Base-by-base conservation (phyloP, 2,329 filamentous ascomycete species). In the Aschersonia sp. region DNA sequence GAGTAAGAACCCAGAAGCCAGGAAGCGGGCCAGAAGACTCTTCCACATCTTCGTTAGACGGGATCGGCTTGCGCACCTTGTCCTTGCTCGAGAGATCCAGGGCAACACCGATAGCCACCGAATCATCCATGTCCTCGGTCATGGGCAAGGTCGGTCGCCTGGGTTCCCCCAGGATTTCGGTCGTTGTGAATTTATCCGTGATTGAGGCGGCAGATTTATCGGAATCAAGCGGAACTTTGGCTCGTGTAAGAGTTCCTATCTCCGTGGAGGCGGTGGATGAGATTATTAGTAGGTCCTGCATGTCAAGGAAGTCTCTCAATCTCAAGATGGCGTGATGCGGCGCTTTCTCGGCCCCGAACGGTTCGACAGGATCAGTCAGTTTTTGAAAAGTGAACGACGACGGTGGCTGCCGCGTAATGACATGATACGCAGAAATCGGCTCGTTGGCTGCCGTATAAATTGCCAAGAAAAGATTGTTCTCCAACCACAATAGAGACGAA, bases 41-140 rank as follows among this genome's bases (percentile, higher is more conserved):
- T 32, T 84, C 76, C 44, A 94, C 79, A 58, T 94, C 83, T 52
- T 77, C 79, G 52, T 92, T 83, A 1, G 78, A 74, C 22, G 79
- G 79, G 49, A 94, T 84, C 1, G 89, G 89, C 53, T 83, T 81
- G 52, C 78, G 72, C 2, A 95, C 84, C 54, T 79, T 86, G 46
- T 90, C 84, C 50, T 77, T 85, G 59, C 77, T 78, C 1, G 89
- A 94, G n/a, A 95, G 67, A 62, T 98, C 92, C 43, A 95, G 64
- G 0, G 80, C 79, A 53, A 87, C 71, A 45, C 92, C 92, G 54
- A 97, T 78, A 0, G 87, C 77, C 1, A 87, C 90, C 46, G 92
- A 89, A 12, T 72, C 74, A 49, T 77, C 69, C 62, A 66, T 66
- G 22, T 59, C 60, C 35, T 74, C 74, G 2, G 72, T 76, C 69